Base-by-base conservation (phyloP, 495 filamentous ascomycete genomes). In the Eremomyces bilateralis region DNA sequence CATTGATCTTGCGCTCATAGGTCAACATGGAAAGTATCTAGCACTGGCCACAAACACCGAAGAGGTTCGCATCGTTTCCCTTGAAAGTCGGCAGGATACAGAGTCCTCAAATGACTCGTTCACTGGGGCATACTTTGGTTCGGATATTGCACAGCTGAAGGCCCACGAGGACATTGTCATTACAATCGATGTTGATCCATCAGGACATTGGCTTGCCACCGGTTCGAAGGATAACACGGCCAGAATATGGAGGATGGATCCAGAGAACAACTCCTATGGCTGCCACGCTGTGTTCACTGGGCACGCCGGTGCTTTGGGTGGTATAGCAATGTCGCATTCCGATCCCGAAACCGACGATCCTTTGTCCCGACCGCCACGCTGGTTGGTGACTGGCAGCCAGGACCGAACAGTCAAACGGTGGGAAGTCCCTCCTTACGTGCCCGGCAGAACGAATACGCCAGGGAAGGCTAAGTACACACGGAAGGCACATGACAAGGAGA, bases 401-500 rank as follows among this genome's bases (percentile, higher is more conserved):
- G 88, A 99, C 50, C 72, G 78, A 37, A 95, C 90, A 3, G 65
- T 99, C 40, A 95, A 99, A 54, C 71, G 73, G 37, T 91, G 88
- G 73, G 74, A 83, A 36, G 68, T 80, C 15, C 31, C 65, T 58
- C 10, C 30, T 18, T 6, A 32, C 6, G 10, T 16, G 30, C 10
- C 6, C 30, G 30, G 30, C 54, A 37, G 56, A 45, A 41, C 15
- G 8, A 42, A 36, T 22, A 54, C 48, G 29, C 56, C 44, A 19
- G 47, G 56, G 11, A 52, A 64, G 40, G 45, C 60, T 16, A 42
- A 57, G 12, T 90, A 80, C 44, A 93, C 85, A 3, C 67, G 84
- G 21, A 80, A 92, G 54, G 90, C 88, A 1, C 88, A 99, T 52
- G 88, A 99, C 38, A 99, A 95, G 45, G 88, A 99, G 42, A 99